These are phyloP conservation scores for Xylaria sp. DNA, from an alignment of 2,329 filamentous ascomycete species.

Conservation along the genomic window DNA sequence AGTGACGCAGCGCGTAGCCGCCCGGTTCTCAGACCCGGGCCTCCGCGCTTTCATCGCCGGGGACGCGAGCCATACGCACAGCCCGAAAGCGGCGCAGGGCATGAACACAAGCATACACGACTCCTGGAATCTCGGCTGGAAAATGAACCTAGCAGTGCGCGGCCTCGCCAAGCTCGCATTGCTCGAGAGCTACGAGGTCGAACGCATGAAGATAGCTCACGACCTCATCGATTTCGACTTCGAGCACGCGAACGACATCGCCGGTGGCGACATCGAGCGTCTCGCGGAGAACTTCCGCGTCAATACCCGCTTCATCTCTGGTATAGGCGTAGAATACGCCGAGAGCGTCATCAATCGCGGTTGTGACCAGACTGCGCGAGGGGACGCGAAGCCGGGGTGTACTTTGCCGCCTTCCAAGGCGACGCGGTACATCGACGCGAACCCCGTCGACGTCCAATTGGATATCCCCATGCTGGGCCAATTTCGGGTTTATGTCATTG, in stretches of 20 bases:
- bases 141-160: constrained; percentile 63
- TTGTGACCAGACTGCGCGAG: constrained; percentile 52
- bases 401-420: constrained; percentile 75
- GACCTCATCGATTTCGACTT: constrained; percentile 70
- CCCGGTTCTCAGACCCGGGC: constrained; percentile 72
- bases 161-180: constrained; percentile 66
- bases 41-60: constrained; percentile 73
- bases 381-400: constrained; percentile 64
- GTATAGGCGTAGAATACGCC: constrained; percentile 72
- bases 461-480: constrained; percentile 83
- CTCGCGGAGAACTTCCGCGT: constrained; percentile 76
- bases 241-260: constrained; percentile 66
- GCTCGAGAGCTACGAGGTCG: constrained; percentile 70
- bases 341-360: constrained; percentile 63
- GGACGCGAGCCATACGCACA: constrained; percentile 72
- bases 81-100: constrained; percentile 71
- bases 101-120: constrained; percentile 70
- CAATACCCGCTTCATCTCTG: constrained; percentile 79
- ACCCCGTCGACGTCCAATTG: constrained; percentile 80
- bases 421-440: constrained; percentile 80
- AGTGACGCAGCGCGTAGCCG: constrained; percentile 77
- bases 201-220: constrained; percentile 70
- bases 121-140: constrained; percentile 59
- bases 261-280: constrained; percentile 70
- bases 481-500: constrained; percentile 79